Percentiles rank a stretch among this genome's conserved stretches.
These are phyloP conservation scores for Simmondsia chinensis DNA, from an alignment of 148 eudicot species.

Conservation along the genomic window DNA sequence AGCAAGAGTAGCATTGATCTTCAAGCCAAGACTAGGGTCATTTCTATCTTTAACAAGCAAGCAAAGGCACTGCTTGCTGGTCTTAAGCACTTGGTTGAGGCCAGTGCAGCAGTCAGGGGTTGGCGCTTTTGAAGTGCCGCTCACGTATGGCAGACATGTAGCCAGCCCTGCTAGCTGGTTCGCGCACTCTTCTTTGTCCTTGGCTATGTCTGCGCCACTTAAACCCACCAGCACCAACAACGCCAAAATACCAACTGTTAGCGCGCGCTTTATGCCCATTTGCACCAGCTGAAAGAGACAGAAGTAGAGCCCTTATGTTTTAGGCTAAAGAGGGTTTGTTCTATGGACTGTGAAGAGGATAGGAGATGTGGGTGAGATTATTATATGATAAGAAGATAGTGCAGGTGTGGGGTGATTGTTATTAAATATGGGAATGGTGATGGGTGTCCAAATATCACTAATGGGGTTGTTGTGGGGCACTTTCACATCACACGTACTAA, in stretches of 20 bases:
- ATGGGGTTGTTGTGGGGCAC: too few relatives aligned
- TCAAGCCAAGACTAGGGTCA: constrained; percentile 66
- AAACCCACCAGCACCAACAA: constrained; percentile 11
- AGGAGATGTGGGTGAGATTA: too few relatives aligned
- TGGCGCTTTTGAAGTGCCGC: constrained; percentile 42
- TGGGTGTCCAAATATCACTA: too few relatives aligned
- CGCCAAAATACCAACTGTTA: neutral
- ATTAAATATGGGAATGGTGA: too few relatives aligned
- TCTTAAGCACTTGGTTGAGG: constrained; percentile 37
- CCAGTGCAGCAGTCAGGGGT: constrained; percentile 56
- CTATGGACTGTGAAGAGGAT: too few relatives aligned
- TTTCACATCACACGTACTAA: too few relatives aligned
- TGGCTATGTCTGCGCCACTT: constrained; percentile 22
- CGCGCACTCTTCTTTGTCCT: constrained; percentile 51
- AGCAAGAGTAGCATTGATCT: constrained; percentile 65
- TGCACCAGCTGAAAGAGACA: too few relatives aligned
- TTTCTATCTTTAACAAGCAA: constrained; percentile 57
- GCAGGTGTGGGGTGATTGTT: too few relatives aligned
- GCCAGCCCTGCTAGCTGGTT: constrained; percentile 36
- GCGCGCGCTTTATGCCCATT: too few relatives aligned
- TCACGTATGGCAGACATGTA: constrained; percentile 52
- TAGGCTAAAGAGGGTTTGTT: too few relatives aligned
- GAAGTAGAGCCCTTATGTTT: too few relatives aligned
- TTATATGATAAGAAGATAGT: too few relatives aligned
- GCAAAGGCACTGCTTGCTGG: constrained; percentile 60